Base-by-base conservation (phyloP, 2,329 filamentous ascomycete species). In the Didymella keratinophila region DNA sequence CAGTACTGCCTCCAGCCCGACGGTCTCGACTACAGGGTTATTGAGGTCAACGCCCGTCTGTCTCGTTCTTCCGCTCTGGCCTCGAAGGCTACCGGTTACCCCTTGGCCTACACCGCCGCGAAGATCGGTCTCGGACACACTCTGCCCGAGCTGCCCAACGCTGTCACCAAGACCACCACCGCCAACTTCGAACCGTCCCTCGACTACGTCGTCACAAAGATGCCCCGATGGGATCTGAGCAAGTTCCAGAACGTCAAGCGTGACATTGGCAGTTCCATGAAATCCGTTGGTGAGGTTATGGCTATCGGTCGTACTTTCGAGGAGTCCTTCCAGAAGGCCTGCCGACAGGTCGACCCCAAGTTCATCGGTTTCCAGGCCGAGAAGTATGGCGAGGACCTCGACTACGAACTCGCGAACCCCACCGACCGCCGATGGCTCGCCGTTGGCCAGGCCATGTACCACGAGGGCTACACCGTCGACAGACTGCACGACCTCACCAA, bases 211-310 rank as follows among this genome's bases (percentile, higher is more conserved):
- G 95, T 99, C 66, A 97, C 93, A 69, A 99, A 99, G 84, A 98
- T 99, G 70, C 95, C 95, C 70, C 89, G 95, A 74, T 99, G 95
- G 95, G 95, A 99, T 84, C 80, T 99, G 75, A 88, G 91, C 83
- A 99, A 99, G 83, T 99, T 99, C 85, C 94, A 98, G 81, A 94
- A 98, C 72, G 95, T 99, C 65, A 96, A 97, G 84, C 90, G 95
- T 61, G 91, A 96, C 74, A 98, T 99, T 75, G 95, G 95, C 69
- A 96, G 92, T 75, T 90, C 94, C 62, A 99, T 99, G 95, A 99
- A 98, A 83, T 97, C 93, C 23, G 93, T 99, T 57, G 95, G 95
- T 76, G 95, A 99, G 80, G 95, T 99, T 60, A 99, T 99, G 95
- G 95, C 95, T 65, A 98, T 99, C 72, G 95, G 95, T 67, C 89